Conservation (phyloP, 495 filamentous ascomycete species). For the Talaromyces trachyspermus region DNA sequence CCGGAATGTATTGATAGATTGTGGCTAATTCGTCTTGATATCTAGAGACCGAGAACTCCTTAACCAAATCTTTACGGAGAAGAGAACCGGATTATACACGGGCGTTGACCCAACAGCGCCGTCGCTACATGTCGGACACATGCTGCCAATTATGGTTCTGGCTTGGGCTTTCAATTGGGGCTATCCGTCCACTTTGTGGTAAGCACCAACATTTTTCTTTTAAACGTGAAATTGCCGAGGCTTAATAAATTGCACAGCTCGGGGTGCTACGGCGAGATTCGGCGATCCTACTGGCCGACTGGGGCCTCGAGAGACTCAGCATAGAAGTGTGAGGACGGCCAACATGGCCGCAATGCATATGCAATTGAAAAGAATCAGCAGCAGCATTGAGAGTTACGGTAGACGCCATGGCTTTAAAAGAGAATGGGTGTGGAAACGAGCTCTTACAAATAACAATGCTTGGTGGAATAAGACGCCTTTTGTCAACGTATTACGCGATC, state of each 20-base stretch:
- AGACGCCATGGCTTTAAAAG: conserved; percentile 51
- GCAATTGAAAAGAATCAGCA: conserved; percentile 74
- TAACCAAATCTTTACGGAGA: conserved; percentile 58
- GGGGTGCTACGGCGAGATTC: conserved; percentile 81
- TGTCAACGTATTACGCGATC: conserved; percentile 60
- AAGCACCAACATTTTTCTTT: conserved; percentile 8
- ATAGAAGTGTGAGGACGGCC: conserved; percentile 46
- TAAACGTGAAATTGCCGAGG: conserved; percentile 9
- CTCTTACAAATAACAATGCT: conserved; percentile 65
- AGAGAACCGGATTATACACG: conserved; percentile 72
- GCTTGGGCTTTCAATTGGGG: conserved; percentile 91
- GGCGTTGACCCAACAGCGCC: conserved; percentile 89
- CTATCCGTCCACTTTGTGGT: conserved; percentile 64
- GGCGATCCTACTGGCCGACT: conserved; percentile 82
- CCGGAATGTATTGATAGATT: no score
- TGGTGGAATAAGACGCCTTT: conserved; percentile 70
- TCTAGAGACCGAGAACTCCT: conserved; percentile 55
- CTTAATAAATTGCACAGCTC: conserved; percentile 37
- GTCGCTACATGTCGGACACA: conserved; percentile 87
- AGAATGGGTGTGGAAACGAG: conserved; percentile 54
- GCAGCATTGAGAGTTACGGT: conserved; percentile 57
- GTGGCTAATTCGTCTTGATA: conserved; percentile 9
- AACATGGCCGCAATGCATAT: conserved; percentile 72
- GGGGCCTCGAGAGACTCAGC: conserved; percentile 54
- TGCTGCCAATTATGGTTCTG: conserved; percentile 87